Evolutionary conservation across 1,284 basidiomycete species (phyloP).

Genomic region (Leccinum colubrinum): DNA sequence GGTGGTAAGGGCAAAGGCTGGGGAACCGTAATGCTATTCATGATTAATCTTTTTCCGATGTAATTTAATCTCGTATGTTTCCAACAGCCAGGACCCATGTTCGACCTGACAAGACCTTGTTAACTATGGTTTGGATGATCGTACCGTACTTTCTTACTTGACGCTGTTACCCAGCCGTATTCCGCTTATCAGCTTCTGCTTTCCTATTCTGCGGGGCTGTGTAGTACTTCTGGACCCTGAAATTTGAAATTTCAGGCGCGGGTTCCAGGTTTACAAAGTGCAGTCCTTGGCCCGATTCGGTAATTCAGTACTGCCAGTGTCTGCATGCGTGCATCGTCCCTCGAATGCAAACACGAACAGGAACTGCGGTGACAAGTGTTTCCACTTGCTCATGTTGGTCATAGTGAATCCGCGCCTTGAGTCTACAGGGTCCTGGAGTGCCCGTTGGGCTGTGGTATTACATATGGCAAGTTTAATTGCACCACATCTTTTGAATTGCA

Average conservation of each 20-base stretch:
- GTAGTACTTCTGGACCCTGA: too few relatives aligned
- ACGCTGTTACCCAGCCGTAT: background rate
- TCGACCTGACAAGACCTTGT: background rate
- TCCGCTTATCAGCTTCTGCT: background rate
- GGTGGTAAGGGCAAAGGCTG: background rate
- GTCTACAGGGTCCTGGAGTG: too few relatives aligned
- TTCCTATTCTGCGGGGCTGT: background rate
- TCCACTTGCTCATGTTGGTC: too few relatives aligned
- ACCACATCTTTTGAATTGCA: background rate
- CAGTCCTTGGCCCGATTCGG: too few relatives aligned
- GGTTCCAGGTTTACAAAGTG: too few relatives aligned
- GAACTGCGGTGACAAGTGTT: too few relatives aligned
- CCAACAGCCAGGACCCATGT: constrained; percentile 15
- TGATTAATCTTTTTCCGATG: constrained; percentile 1
- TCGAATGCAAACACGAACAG: too few relatives aligned
- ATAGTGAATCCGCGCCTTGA: too few relatives aligned
- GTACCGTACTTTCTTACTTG: background rate
- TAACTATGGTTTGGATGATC: background rate
- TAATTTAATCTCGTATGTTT: background rate
- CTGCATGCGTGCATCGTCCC: too few relatives aligned
- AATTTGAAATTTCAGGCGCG: too few relatives aligned
- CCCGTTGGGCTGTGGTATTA: too few relatives aligned
- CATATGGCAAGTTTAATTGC: constrained; percentile 2
- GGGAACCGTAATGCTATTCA: background rate
- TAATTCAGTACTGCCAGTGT: too few relatives aligned